Conservation (phyloP, 768 basidiomycete genomes). For the Lentinula sp. region DNA sequence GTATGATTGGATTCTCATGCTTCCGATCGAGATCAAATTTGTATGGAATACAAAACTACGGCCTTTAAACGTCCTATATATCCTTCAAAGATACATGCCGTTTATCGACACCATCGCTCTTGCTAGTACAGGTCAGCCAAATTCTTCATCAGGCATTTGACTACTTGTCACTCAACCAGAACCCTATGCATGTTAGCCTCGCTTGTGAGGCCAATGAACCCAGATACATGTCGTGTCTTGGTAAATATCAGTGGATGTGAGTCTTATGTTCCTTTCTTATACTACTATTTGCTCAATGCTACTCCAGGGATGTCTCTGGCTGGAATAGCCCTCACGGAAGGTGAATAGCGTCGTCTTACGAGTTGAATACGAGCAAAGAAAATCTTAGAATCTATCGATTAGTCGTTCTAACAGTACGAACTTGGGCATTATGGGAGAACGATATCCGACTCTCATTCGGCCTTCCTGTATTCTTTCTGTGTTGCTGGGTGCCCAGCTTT, state of each 20-base stretch:
- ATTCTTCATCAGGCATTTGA: not conserved
- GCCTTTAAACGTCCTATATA: not conserved
- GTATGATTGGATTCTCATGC: not conserved
- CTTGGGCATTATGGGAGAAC: slow-evolving; percentile 10
- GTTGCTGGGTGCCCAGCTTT: slow-evolving; percentile 3
- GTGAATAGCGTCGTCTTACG: not conserved
- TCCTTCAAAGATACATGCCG: not conserved
- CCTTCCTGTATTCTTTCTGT: slow-evolving; percentile 6
- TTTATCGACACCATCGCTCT: not conserved
- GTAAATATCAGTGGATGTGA: slow-evolving; percentile 1
- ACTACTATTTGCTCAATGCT: not conserved
- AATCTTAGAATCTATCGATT: not conserved
- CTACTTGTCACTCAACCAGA: not conserved
- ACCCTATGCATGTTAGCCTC: not conserved
- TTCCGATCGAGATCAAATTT: not conserved
- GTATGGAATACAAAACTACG: not conserved
- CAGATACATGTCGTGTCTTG: not conserved
- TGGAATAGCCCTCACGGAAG: slow-evolving; percentile 11
- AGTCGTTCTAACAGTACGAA: slow-evolving; percentile 13
- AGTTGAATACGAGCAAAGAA: not conserved
- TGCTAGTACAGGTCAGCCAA: not conserved
- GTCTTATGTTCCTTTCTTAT: not conserved
- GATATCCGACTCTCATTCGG: slow-evolving; percentile 1
- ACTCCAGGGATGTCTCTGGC: slow-evolving; percentile 7
- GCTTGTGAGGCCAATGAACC: not conserved